Percentiles rank a stretch among this genome's conserved stretches.
Conservation (phyloP, 2,329 filamentous ascomycete genomes). For the Emmonsiellopsis sp. region DNA sequence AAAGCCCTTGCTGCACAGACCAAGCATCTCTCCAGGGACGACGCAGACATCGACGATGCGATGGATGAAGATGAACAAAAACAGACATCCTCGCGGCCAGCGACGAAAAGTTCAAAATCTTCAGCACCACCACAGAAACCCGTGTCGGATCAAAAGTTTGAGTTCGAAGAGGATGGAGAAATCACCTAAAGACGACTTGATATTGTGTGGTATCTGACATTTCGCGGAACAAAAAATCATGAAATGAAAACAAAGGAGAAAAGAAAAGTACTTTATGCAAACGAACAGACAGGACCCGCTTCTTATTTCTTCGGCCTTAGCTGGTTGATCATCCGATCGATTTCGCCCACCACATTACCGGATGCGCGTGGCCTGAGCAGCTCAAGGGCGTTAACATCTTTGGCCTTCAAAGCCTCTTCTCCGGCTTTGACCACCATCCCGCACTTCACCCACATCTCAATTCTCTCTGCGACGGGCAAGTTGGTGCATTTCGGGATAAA, state of each 20-base stretch:
- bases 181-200: slow-evolving; percentile 28
- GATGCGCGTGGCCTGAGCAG: slow-evolving; percentile 65
- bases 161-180: slow-evolving; percentile 31
- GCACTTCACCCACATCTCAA: slow-evolving; percentile 95
- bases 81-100: neutral
- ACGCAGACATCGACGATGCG: slow-evolving; percentile 4
- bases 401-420: slow-evolving; percentile 78
- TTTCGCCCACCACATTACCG: slow-evolving; percentile 61
- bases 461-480: slow-evolving; percentile 57
- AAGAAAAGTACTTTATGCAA: slow-evolving; percentile 4
- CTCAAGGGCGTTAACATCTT: slow-evolving; percentile 67
- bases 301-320: slow-evolving; percentile 35
- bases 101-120: neutral
- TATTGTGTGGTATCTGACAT: slow-evolving; percentile 2
- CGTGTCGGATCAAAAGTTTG: slow-evolving; percentile 17
- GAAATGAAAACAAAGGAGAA: neutral
- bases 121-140: neutral
- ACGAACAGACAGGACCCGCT: neutral
- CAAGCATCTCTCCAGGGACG: neutral
- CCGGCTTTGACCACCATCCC: slow-evolving; percentile 80
- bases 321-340: slow-evolving; percentile 65
- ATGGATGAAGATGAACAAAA: slow-evolving; percentile 9
- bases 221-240: neutral
- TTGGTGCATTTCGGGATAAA: slow-evolving; percentile 84
- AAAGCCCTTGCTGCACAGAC: slow-evolving; percentile 4